phyloP scores from a whole-genome alignment of 108 stramenopile species.

The Cyclotella sp. region DNA sequence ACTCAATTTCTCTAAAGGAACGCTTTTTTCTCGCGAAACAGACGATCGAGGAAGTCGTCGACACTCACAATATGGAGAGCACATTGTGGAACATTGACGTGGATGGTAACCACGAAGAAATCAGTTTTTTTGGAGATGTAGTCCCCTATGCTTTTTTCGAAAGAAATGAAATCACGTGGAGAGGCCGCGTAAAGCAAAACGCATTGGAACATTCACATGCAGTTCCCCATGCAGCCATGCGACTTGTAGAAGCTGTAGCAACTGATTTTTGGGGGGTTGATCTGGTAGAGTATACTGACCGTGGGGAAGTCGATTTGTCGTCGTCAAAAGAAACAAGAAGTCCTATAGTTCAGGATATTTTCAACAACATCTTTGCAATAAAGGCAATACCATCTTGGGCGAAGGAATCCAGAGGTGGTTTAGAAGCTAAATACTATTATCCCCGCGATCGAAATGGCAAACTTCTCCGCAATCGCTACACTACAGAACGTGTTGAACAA shows the following conservation, averaged over 20 bases:
- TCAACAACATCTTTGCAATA: slow-evolving; percentile 86
- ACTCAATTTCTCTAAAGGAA: slow-evolving; percentile 42
- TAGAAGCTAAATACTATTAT: slow-evolving; percentile 61
- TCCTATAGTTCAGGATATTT: slow-evolving; percentile 71
- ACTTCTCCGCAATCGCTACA: slow-evolving; percentile 75
- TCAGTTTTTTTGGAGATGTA: slow-evolving; percentile 45
- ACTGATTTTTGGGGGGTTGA: slow-evolving; percentile 69
- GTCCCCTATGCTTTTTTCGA: slow-evolving; percentile 72
- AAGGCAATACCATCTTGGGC: slow-evolving; percentile 71
- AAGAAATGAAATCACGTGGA: slow-evolving; percentile 79
- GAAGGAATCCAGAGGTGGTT: slow-evolving; percentile 31
- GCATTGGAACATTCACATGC: slow-evolving; percentile 52
- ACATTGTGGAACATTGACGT: slow-evolving; percentile 11
- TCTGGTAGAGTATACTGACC: slow-evolving; percentile 6
- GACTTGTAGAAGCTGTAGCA: slow-evolving; percentile 61
- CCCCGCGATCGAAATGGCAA: slow-evolving; percentile 91
- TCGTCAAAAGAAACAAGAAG: slow-evolving; percentile 42
- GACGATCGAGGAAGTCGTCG: slow-evolving; percentile 68
- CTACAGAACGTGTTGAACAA: slow-evolving; percentile 79
- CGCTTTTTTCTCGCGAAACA: slow-evolving; percentile 56
- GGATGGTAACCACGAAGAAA: slow-evolving; percentile 24
- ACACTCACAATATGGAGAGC: slow-evolving; percentile 48
- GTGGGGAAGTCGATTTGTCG: slow-evolving; percentile 36
- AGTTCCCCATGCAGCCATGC: slow-evolving; percentile 57
- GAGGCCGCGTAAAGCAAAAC: slow-evolving; percentile 64